These are phyloP conservation scores for Ballota nigra DNA, from an alignment of 257 asterid genomes.

Conservation along the genomic window DNA sequence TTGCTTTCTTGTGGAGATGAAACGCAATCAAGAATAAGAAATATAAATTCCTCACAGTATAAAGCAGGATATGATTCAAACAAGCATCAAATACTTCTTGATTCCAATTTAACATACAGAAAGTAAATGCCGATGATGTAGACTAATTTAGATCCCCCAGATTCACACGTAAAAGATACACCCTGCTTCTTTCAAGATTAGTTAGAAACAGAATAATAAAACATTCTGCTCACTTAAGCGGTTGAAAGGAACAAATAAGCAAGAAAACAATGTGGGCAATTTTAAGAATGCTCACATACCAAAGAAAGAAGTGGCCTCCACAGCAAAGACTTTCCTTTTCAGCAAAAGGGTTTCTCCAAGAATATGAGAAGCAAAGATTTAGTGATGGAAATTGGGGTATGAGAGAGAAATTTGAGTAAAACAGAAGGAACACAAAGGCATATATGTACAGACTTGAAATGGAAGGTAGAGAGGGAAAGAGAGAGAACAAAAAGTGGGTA, in stretches of 20 bases:
- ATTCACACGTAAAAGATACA: constrained; percentile 20
- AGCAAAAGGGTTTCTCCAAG: constrained; percentile 32
- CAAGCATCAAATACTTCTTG: neutral
- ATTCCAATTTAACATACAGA: neutral
- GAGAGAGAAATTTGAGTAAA: constrained; percentile 43
- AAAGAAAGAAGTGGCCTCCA: constrained; percentile 19
- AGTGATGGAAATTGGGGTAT: constrained; percentile 27
- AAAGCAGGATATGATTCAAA: neutral
- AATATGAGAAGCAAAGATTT: constrained; percentile 22
- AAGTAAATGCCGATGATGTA: neutral
- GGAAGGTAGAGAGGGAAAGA: constrained; percentile 31
- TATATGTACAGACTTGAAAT: constrained; percentile 39
- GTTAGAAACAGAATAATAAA: neutral
- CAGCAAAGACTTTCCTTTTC: constrained; percentile 19
- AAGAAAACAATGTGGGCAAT: constrained; percentile 16
- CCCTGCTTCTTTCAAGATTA: constrained; percentile 1
- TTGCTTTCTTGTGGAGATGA: neutral
- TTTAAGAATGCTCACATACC: constrained; percentile 39
- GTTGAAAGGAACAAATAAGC: constrained; percentile 25
- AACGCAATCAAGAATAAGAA: neutral
- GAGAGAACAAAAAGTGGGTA: constrained; percentile 40
- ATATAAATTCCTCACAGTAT: neutral
- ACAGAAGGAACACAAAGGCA: constrained; percentile 43
- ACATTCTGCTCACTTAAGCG: neutral
- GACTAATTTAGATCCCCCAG: constrained; percentile 14